Evolutionary conservation across 2,329 filamentous ascomycete species (phyloP).

Genomic region (Trichoderma sp.): DNA sequence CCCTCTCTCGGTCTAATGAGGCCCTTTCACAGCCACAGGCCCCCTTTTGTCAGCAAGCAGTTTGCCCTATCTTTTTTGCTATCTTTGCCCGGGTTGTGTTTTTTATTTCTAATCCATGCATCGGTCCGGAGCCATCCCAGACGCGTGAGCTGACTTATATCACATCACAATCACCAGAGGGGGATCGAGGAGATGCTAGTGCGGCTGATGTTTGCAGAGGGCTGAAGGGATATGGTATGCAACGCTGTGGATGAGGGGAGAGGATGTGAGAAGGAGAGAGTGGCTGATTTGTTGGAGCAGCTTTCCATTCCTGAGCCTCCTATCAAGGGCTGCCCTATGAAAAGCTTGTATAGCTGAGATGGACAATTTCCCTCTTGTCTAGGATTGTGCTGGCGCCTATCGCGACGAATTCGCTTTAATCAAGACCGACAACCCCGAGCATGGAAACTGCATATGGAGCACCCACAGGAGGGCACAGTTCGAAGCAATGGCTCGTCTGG

Average conservation of each 20-base stretch:
- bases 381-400: not conserved
- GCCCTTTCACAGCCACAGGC: not conserved
- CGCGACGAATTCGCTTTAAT: not conserved
- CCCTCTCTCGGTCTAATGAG: slow-evolving; percentile 1
- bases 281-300: not conserved
- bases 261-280: not conserved
- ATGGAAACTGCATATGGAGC: not conserved
- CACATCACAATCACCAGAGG: slow-evolving; percentile 17
- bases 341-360: not conserved
- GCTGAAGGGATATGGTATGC: not conserved
- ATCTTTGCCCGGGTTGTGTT: not conserved
- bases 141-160: slow-evolving; percentile 13
- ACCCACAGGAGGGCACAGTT: not conserved
- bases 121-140: not conserved
- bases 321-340: not conserved
- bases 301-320: not conserved
- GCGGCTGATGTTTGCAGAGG: not conserved
- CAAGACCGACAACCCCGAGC: not conserved
- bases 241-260: not conserved
- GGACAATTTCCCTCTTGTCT: not conserved
- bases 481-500: not conserved
- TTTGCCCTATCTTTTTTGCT: not conserved
- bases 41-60: not conserved
- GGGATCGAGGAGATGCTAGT: not conserved
- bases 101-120: slow-evolving; percentile 1